Evolutionary conservation across 2,329 filamentous ascomycete species (phyloP), one percentile per base, ranked within the genome.

Genomic region (Coniochaeta prunicola): DNA sequence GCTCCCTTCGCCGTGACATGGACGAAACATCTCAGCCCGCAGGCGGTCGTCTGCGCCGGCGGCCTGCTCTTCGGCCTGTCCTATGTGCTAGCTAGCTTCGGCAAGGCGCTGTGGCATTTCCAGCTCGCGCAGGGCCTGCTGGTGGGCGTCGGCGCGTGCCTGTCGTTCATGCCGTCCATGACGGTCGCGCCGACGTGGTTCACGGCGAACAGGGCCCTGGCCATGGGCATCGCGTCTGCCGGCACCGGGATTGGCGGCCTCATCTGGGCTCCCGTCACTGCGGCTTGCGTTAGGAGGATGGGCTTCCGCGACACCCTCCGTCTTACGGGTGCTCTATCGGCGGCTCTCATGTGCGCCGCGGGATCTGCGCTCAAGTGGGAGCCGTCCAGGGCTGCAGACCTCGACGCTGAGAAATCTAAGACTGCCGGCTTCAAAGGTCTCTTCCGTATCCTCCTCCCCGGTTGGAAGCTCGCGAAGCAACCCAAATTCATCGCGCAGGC

Each of bases 141-240:
- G 2, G 63, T 72, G 0, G 74, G 75, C 1, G 63, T 73, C n/a
- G 74, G 68, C 0, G 70, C 70, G 1, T 74, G 72, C 31, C 63
- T 76, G 56, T 63, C 70, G 0, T 76, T 73, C 60, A 69, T 76
- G 6, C 70, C 73, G 0, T 68, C 74, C 1, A 69, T 75, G 59
- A 71, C 71, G 0, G 66, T 76, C 21, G 65, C 71, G 1, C 74
- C 74, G 2, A 69, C 68, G 10, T 76, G 71, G 69, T 76, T 74
- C 57, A 66, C 68, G 53, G 66, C 67, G 10, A 67, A 67, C 6
- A 66, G 72, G 2, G 73, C 70, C 2, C 62, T 73, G 2, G 72
- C 71, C 0, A 75, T 75, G 70, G 73, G 73, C 0, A 70, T 74
- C 10, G 68, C 75, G 21, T 64, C 71, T 4, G 66, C 70, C 1